Conservation (phyloP, 345 rosid species). For the Carallia brachiata region DNA sequence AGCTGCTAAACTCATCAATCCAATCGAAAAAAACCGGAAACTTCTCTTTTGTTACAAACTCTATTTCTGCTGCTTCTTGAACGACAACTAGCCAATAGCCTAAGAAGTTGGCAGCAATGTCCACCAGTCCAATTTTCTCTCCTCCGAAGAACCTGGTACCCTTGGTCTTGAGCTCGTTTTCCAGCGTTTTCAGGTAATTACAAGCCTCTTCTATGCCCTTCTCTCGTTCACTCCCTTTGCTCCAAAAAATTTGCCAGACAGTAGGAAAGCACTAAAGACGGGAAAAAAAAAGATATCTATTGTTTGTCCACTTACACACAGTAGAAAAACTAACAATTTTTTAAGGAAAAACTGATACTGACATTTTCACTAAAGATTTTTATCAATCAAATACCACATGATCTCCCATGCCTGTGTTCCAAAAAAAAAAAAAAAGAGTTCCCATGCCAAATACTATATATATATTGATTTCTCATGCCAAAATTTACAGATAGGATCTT, state of each 20-base stretch:
- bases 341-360: no score
- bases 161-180: conserved; percentile 48
- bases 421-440: no score
- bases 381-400: no score
- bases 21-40: conserved; percentile 46
- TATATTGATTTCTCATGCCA: no score
- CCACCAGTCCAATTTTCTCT: conserved; percentile 54
- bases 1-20: conserved; percentile 31
- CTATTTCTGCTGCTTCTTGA: conserved; percentile 40
- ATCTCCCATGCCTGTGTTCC: no score
- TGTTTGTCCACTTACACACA: no score
- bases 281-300: neutral
- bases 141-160: conserved; percentile 51
- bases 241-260: conserved; percentile 37
- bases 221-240: conserved; percentile 28
- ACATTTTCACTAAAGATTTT: no score
- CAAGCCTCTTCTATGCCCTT: conserved; percentile 36
- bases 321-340: no score
- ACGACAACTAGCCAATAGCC: conserved; percentile 38
- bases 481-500: no score
- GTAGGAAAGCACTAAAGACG: conserved; percentile 28
- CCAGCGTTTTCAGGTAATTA: conserved; percentile 38
- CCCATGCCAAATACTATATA: no score
- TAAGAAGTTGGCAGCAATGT: conserved; percentile 45
- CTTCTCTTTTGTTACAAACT: conserved; percentile 41